Base-by-base conservation (phyloP, 768 basidiomycete genomes). In the Tulasnella sp. region DNA sequence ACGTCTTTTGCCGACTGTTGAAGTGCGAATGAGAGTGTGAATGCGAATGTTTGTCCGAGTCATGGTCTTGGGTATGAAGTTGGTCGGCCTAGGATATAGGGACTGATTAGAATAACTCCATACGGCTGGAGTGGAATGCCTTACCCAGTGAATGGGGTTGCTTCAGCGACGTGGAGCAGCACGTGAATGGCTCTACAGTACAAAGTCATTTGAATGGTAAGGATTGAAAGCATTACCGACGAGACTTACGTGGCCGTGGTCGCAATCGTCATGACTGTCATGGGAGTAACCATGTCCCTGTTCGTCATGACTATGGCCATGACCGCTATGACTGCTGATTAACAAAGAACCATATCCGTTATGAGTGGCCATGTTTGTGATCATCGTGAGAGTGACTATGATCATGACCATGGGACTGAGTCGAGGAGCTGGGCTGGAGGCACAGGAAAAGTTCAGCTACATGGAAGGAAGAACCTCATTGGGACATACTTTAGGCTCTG, bases 341-440 rank as follows among this genome's bases (percentile, higher is more conserved):
- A 77, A 74, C 63, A 8, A 34, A 41, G 39, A 34, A 4, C 39
- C 62, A 14, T 39, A 35, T 19, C 32, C 42, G 39, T 63, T 62
- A 39, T 65, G 62, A 8, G 64, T 65, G 71, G 11, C 69, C 72
- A 47, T 75, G 52, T 14, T 59, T 12, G 52, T 59, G 75, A 9
- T 42, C 65, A 12, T 34, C 19, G 52, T 67, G 71, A 1, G 80
- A 76, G 74, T 84, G 83, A 67, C 77, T 77, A 17, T 78, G 75
- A 66, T 35, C 39, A 44, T 69, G 41, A 5, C 64, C 64, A 64
- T 34, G 37, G 16, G 63, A 64, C 7, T 65, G 35, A 40, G 32
- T 34, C n/a, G 64, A 37, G 11, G 9, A 26, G n/a, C 5, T 52
- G 22, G 52, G 26, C 52, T 59, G 52, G 16, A 59, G 32, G 52